These are phyloP conservation scores for Globisporangium orthogonon DNA, from an alignment of 352 stramenopile species.

Conservation along the genomic window DNA sequence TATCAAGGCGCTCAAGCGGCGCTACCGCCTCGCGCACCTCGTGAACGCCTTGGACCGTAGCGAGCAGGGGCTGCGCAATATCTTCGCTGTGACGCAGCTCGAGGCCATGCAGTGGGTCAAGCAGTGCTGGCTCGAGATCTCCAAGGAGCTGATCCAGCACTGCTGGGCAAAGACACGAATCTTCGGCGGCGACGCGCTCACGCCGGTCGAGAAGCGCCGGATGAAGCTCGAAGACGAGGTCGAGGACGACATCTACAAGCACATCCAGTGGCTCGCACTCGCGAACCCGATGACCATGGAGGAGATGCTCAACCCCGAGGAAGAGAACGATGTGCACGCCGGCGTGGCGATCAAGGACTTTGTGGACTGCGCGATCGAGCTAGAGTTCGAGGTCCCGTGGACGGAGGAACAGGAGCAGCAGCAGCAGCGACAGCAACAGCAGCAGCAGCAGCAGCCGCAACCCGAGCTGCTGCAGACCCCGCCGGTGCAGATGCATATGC, in stretches of 20 bases:
- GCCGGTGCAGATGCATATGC: background rate
- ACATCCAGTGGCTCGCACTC: constrained; percentile 8
- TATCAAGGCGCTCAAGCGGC: constrained; percentile 15
- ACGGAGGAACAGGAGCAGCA: too few relatives aligned
- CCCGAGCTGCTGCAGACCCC: background rate
- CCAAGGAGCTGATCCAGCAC: constrained; percentile 1
- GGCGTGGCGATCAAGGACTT: constrained; percentile 8
- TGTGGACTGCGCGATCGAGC: constrained; percentile 4
- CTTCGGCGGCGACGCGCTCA: constrained; percentile 6
- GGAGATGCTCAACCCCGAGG: constrained; percentile 6
- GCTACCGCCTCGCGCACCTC: constrained; percentile 15
- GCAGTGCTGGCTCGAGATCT: constrained; percentile 7
- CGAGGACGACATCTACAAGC: constrained; percentile 7
- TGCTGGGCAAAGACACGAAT: constrained; percentile 6
- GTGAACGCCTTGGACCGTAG: constrained; percentile 13
- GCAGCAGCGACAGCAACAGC: too few relatives aligned
- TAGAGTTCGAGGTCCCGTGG: background rate
- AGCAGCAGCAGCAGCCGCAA: background rate
- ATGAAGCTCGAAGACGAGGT: constrained; percentile 6
- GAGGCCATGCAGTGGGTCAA: constrained; percentile 13
- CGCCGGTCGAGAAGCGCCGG: constrained; percentile 4
- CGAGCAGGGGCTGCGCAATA: constrained; percentile 12
- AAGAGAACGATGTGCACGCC: constrained; percentile 8
- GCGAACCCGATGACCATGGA: constrained; percentile 5
- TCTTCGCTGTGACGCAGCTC: constrained; percentile 15